A percentile compares a stretch with the other conserved stretches of the same genome.
Evolutionary conservation across 352 stramenopile genomes (phyloP).

Genomic region (Globisporangium abappressorium): DNA sequence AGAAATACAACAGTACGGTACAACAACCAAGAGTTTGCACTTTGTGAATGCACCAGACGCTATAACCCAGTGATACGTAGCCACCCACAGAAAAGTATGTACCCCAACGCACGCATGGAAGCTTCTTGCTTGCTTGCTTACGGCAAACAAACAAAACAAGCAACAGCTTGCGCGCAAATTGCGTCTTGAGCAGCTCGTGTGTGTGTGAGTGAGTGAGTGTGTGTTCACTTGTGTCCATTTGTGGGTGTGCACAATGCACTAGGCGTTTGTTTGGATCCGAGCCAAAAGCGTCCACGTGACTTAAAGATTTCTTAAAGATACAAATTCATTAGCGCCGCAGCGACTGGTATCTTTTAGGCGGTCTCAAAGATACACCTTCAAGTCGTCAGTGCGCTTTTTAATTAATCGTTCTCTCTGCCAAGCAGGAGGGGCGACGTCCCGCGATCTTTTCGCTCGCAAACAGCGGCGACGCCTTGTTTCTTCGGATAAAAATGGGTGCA

Average conservation of each 20-base stretch:
- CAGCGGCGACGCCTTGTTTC: background rate
- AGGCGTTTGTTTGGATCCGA: background rate
- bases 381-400: background rate
- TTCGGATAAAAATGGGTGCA: background rate
- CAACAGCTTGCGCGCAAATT: background rate
- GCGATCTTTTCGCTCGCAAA: background rate
- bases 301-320: background rate
- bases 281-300: conserved; percentile 1
- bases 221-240: background rate
- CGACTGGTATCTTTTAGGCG: background rate
- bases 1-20: background rate
- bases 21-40: background rate
- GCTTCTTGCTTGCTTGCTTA: background rate
- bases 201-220: too few species aligned
- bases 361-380: conserved; percentile 1
- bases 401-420: conserved; percentile 1
- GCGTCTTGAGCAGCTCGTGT: background rate
- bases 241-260: background rate
- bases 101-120: conserved; percentile 2
- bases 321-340: background rate
- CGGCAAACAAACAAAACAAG: background rate
- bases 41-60: background rate
- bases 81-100: background rate
- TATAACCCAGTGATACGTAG: background rate
- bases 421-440: background rate